These are phyloP conservation scores for Primulina eburnea DNA, from an alignment of 257 asterid species.

Conservation along the genomic window DNA sequence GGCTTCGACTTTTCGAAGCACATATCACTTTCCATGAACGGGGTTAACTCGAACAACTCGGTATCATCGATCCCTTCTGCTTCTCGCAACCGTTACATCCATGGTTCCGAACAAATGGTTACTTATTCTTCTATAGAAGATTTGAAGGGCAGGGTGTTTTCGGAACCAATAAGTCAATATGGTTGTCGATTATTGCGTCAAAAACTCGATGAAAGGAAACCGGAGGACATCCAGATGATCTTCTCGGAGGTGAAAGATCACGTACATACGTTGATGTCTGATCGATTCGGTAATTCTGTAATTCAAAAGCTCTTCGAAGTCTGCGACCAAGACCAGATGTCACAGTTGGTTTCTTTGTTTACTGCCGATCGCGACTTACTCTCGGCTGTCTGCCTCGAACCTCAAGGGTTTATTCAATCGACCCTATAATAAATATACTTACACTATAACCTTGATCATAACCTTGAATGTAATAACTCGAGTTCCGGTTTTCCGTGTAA, in stretches of 20 bases:
- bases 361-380: constrained; percentile 34
- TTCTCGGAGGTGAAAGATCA: constrained; percentile 34
- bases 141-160: constrained; percentile 24
- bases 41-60: neutral
- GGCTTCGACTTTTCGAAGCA: too few relatives aligned
- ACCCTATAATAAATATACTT: neutral
- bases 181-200: constrained; percentile 45
- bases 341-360: constrained; percentile 30
- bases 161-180: constrained; percentile 35
- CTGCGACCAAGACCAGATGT: constrained; percentile 42
- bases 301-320: constrained; percentile 44
- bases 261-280: constrained; percentile 35
- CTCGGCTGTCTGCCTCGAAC: constrained; percentile 26
- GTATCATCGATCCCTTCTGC: neutral
- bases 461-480: neutral
- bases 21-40: neutral
- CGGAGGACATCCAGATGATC: constrained; percentile 32
- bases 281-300: constrained; percentile 42
- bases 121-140: constrained; percentile 18
- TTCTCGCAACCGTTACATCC: neutral
- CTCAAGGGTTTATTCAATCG: constrained; percentile 36
- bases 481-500: neutral
- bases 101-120: neutral
- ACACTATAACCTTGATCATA: neutral
- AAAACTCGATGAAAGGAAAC: constrained; percentile 35